These are phyloP conservation scores for Pythium sukuiense DNA, from an alignment of 352 stramenopile genomes.

Conservation along the genomic window DNA sequence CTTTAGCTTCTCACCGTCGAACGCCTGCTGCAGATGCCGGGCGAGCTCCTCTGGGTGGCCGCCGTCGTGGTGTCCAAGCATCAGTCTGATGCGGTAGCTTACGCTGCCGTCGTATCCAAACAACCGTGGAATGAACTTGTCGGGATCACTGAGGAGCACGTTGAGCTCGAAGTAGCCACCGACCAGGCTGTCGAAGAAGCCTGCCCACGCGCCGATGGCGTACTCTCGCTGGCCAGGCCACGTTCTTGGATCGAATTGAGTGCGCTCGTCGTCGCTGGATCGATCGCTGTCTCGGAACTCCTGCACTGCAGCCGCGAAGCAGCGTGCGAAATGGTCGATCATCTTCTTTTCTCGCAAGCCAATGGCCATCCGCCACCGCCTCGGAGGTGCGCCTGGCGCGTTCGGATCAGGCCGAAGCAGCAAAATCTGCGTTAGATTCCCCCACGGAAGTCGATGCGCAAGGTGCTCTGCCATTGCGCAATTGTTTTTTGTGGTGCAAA, in stretches of 20 bases:
- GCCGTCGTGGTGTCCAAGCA: not conserved
- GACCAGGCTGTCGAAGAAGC: not conserved
- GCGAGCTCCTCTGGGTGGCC: not conserved
- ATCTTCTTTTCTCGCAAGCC: not conserved
- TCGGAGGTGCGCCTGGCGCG: not conserved
- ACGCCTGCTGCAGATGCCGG: not conserved
- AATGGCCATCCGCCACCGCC: not conserved
- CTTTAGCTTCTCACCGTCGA: not conserved
- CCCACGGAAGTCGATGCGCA: not conserved
- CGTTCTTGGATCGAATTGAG: constrained; percentile 1
- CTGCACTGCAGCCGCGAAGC: not conserved
- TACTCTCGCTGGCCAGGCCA: constrained; percentile 1
- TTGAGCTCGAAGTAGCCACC: constrained; percentile 4
- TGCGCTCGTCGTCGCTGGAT: constrained; percentile 5
- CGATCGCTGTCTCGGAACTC: constrained; percentile 8
- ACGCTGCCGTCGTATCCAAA: not conserved
- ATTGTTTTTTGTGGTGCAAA: no score
- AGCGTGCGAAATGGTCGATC: constrained; percentile 10
- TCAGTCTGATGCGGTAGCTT: not conserved
- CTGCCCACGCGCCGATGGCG: not conserved
- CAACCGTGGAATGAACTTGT: not conserved
- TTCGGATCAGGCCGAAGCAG: not conserved
- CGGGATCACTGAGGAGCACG: not conserved
- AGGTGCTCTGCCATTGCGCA: not conserved
- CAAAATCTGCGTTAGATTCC: not conserved